Evolutionary conservation across 768 basidiomycete species (phyloP).

Genomic region (Lactarius trivialis): DNA sequence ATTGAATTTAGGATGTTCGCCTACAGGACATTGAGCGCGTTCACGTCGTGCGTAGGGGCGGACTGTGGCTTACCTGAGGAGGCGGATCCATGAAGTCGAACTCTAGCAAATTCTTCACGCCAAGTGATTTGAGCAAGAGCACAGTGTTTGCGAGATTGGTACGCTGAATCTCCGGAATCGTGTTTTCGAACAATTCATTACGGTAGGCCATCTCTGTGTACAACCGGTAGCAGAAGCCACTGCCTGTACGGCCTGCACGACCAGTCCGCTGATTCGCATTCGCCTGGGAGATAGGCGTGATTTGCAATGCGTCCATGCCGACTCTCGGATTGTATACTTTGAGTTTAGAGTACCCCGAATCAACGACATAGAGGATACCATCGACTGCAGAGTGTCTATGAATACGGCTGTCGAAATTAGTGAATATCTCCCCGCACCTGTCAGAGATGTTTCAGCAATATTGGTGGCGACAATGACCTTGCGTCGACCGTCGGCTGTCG

Average conservation of each 20-base stretch:
- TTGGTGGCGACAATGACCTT: conserved; percentile 99
- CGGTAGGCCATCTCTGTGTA: conserved; percentile 96
- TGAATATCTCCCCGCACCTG: conserved; percentile 43
- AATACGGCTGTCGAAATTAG: conserved; percentile 5
- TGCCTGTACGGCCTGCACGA: conserved; percentile 93
- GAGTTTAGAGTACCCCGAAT: conserved; percentile 93
- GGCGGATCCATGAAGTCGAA: conserved; percentile 99
- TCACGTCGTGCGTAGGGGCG: background rate
- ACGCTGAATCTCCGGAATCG: conserved; percentile 97
- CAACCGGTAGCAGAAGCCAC: conserved; percentile 91
- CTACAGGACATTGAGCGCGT: conserved; percentile 33
- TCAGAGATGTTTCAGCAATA: conserved; percentile 96
- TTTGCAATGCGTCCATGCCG: conserved; percentile 98
- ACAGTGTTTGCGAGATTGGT: conserved; percentile 98
- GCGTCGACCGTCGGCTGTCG: conserved; percentile 86
- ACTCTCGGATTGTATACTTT: conserved; percentile 99
- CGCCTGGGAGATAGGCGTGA: conserved; percentile 98
- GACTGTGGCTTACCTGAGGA: conserved; percentile 60
- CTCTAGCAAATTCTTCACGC: conserved; percentile 94
- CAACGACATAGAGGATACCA: conserved; percentile 95
- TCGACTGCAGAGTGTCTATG: conserved; percentile 54
- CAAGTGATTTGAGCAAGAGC: conserved; percentile 86
- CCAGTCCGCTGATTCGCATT: conserved; percentile 96
- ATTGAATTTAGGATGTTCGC: conserved; percentile 98
- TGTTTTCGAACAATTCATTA: conserved; percentile 92